phyloP scores from a whole-genome alignment of 2,329 filamentous ascomycete species.

The Microdochium nivale region DNA sequence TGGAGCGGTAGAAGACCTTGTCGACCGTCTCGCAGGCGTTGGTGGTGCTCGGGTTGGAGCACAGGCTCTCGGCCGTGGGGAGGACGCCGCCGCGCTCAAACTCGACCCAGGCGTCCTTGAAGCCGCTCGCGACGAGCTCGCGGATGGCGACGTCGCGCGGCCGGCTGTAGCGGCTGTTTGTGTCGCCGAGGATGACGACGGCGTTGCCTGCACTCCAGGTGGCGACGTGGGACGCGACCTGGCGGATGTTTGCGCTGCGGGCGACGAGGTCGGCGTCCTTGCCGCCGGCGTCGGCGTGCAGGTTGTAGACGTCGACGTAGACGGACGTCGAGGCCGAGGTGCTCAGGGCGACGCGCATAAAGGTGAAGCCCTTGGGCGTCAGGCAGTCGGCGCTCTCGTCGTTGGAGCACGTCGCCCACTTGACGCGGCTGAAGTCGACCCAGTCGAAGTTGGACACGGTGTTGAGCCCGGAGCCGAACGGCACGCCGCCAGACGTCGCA shows the following conservation, averaged over 20 bases:
- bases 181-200: constrained; percentile 57
- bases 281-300: constrained; percentile 57
- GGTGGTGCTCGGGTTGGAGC: constrained; percentile 46
- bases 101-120: constrained; percentile 53
- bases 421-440: constrained; percentile 44
- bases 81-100: constrained; percentile 37
- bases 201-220: constrained; percentile 48
- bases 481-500: constrained; percentile 55
- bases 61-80: constrained; percentile 36
- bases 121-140: constrained; percentile 39
- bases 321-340: constrained; percentile 36
- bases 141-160: constrained; percentile 40
- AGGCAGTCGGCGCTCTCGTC: constrained; percentile 50
- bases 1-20: constrained; percentile 54
- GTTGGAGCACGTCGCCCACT: constrained; percentile 51
- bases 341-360: constrained; percentile 41
- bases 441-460: constrained; percentile 51
- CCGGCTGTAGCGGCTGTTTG: constrained; percentile 56
- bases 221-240: constrained; percentile 50
- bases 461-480: constrained; percentile 56
- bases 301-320: constrained; percentile 56
- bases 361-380: constrained; percentile 62
- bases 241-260: constrained; percentile 49
- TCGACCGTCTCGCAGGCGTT: constrained; percentile 57
- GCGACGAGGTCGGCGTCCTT: constrained; percentile 42